Evolutionary conservation across 2,329 filamentous ascomycete genomes (phyloP).

Genomic region (Colletotrichum theobromicola): DNA sequence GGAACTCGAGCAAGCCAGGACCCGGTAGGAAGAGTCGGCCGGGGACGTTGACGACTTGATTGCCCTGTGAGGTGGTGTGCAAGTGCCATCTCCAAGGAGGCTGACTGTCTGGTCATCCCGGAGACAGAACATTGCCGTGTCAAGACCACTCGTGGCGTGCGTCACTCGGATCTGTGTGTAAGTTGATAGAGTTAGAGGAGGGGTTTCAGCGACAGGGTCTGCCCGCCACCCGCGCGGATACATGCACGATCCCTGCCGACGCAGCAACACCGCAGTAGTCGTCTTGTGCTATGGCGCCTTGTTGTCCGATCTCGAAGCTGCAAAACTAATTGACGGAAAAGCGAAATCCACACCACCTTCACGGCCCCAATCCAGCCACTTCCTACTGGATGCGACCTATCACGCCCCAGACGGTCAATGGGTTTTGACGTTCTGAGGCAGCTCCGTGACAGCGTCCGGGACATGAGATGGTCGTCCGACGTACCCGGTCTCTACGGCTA

Average conservation of each 20-base stretch:
- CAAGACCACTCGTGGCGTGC: slow-evolving; percentile 2
- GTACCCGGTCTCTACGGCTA: background rate
- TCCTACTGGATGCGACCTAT: background rate
- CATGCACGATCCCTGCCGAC: background rate
- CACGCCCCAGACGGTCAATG: background rate
- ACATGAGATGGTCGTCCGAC: slow-evolving; percentile 19
- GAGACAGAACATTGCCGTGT: background rate
- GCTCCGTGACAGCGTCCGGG: slow-evolving; percentile 2
- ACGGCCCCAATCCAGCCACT: slow-evolving; percentile 4
- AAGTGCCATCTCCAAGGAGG: background rate
- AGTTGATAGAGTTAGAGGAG: slow-evolving; percentile 21
- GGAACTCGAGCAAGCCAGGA: background rate
- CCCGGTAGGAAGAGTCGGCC: slow-evolving; percentile 3
- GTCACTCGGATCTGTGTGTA: slow-evolving; percentile 22
- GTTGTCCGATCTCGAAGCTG: background rate
- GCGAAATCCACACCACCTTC: background rate
- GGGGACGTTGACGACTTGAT: slow-evolving; percentile 1
- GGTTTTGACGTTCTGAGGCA: slow-evolving; percentile 19
- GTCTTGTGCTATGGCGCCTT: background rate
- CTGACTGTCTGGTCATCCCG: background rate
- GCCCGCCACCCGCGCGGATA: background rate
- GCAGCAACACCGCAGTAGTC: background rate
- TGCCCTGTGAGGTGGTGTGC: background rate
- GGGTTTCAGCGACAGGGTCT: slow-evolving; percentile 20
- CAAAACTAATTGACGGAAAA: background rate